These are phyloP conservation scores for Brettanomyces custersianus DNA, from an alignment of 805 yeast genomes.

Conservation along the genomic window DNA sequence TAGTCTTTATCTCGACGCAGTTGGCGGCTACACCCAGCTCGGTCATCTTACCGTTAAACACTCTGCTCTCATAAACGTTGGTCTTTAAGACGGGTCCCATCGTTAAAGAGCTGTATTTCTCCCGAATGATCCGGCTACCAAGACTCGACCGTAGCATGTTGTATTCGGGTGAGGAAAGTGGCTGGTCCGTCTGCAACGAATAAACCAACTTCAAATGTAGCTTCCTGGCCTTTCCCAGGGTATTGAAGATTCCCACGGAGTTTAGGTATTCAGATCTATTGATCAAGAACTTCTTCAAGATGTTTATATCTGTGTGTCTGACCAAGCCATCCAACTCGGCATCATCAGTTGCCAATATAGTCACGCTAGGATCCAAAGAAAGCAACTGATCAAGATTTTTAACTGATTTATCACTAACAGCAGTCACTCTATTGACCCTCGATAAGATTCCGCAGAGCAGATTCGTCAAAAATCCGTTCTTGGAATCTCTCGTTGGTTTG, in stretches of 20 bases:
- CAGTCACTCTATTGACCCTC: conserved; percentile 20
- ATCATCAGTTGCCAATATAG: conserved; percentile 25
- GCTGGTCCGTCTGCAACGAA: conserved; percentile 14
- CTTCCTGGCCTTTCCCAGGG: conserved; percentile 18
- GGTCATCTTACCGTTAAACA: conserved; percentile 23
- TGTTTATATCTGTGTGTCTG: conserved; percentile 9
- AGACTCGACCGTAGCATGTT: conserved; percentile 36
- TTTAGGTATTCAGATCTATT: conserved; percentile 33
- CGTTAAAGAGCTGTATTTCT: conserved; percentile 34
- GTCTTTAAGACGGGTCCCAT: conserved; percentile 53
- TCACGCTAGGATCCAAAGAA: conserved; percentile 13
- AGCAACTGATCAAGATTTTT: not conserved
- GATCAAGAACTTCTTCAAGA: conserved; percentile 19
- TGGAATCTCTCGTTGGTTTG: conserved; percentile 8
- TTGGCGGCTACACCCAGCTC: conserved; percentile 53
- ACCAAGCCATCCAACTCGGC: conserved; percentile 16
- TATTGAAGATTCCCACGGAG: conserved; percentile 40
- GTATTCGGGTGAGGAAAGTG: conserved; percentile 13
- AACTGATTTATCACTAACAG: conserved; percentile 8
- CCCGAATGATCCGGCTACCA: conserved; percentile 44
- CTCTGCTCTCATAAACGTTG: conserved; percentile 55
- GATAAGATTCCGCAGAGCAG: conserved; percentile 31
- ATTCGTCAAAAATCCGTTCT: conserved; percentile 26
- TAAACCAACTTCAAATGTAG: conserved; percentile 35
- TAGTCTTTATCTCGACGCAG: conserved; percentile 48